Evolutionary conservation across 208 protist genomes (phyloP).

Genomic region (Porcisia hertigi): DNA sequence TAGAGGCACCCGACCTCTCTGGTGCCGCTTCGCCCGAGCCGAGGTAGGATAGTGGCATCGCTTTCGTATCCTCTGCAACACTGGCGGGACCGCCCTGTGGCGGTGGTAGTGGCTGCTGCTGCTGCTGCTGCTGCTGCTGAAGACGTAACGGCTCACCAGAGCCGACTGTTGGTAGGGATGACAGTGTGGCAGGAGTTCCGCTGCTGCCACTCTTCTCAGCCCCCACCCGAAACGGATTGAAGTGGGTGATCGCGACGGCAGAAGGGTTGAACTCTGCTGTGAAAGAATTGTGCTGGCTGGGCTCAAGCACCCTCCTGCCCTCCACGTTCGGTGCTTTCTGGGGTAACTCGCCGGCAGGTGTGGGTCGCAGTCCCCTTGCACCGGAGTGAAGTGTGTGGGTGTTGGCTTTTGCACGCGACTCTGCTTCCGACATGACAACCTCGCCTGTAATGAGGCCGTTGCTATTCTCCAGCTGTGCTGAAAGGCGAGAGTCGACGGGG

Average conservation of each 20-base stretch:
- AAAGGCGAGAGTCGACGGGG: background rate
- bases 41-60: background rate
- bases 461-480: background rate
- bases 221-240: background rate
- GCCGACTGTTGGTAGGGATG: background rate
- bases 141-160: background rate
- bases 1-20: background rate
- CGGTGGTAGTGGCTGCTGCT: background rate
- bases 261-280: background rate
- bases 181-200: background rate
- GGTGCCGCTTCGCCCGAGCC: no score
- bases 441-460: slow-evolving; percentile 7
- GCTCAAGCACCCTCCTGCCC: background rate
- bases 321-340: background rate
- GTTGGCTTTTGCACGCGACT: background rate
- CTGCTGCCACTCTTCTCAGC: background rate
- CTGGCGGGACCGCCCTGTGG: background rate
- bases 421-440: background rate
- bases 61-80: no score
- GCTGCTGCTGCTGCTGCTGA: slow-evolving; percentile 3
- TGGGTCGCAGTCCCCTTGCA: slow-evolving; percentile 21
- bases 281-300: background rate
- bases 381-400: slow-evolving; percentile 11
- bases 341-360: background rate
- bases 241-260: background rate